phyloP scores from a whole-genome alignment of 768 basidiomycete genomes.

The Tylopilus intermedius region DNA sequence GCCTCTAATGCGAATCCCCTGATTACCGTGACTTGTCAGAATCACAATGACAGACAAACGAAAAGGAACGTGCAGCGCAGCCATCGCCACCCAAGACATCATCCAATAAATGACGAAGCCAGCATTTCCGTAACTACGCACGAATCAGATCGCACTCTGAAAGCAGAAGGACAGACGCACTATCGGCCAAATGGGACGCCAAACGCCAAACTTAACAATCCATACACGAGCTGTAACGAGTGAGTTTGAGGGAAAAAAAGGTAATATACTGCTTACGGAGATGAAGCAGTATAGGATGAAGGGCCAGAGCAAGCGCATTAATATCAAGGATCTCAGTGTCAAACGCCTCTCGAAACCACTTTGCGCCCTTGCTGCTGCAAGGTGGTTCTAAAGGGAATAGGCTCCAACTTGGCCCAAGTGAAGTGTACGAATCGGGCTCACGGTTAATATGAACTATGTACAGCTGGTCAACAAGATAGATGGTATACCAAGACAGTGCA shows the following conservation, averaged over 20 bases:
- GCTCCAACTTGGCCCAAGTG: background rate
- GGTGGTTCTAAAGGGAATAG: constrained; percentile 24
- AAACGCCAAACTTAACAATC: constrained; percentile 57
- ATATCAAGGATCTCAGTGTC: constrained; percentile 35
- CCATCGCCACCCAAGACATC: constrained; percentile 56
- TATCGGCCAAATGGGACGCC: constrained; percentile 48
- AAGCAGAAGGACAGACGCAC: constrained; percentile 26
- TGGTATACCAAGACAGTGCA: background rate
- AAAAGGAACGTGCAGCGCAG: constrained; percentile 41
- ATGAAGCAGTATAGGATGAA: constrained; percentile 39
- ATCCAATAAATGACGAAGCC: constrained; percentile 69
- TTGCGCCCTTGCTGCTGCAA: constrained; percentile 29
- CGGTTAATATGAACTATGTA: constrained; percentile 27
- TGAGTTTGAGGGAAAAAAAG: background rate
- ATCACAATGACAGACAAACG: background rate
- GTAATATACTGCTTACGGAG: constrained; percentile 27
- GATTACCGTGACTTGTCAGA: background rate
- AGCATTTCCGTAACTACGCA: constrained; percentile 41
- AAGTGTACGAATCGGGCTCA: constrained; percentile 3
- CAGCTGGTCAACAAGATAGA: constrained; percentile 2
- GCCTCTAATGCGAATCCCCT: constrained; percentile 63
- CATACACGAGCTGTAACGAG: constrained; percentile 47
- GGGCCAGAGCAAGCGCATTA: constrained; percentile 38
- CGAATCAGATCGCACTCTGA: background rate
- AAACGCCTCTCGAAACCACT: constrained; percentile 40